Evolutionary conservation across 2,329 filamentous ascomycete genomes (phyloP).

Genomic region (Botrytis fragariae): DNA sequence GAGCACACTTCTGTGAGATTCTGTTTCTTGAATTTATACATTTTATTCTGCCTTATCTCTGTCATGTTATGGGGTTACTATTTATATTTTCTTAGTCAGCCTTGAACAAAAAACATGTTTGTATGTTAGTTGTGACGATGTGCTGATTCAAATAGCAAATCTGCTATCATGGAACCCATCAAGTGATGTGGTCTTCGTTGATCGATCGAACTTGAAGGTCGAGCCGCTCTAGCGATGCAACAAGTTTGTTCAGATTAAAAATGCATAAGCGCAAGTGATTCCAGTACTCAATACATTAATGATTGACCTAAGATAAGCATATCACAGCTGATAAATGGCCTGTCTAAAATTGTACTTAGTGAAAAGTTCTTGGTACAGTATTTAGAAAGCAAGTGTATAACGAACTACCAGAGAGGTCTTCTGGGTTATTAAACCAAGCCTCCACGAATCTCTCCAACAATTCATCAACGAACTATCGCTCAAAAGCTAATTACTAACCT

Average conservation of each 20-base stretch:
- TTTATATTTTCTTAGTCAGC: neutral
- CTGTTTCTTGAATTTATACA: accelerated
- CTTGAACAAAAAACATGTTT: too few species aligned
- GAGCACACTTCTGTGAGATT: neutral
- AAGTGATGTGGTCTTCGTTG: neutral
- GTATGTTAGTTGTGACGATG: accelerated
- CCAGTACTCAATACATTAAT: neutral
- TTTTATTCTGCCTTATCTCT: accelerated
- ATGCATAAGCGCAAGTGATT: neutral
- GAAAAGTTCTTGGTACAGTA: neutral
- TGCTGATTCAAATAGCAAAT: too few species aligned
- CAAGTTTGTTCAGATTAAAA: too few species aligned
- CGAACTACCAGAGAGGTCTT: neutral
- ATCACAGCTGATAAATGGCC: neutral
- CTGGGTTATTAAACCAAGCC: neutral
- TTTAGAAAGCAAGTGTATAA: neutral
- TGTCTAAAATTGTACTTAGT: neutral
- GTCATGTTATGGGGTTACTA: neutral
- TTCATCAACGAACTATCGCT: neutral
- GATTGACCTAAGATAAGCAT: neutral
- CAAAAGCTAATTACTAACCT: neutral
- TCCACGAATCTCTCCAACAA: neutral
- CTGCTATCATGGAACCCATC: too few species aligned
- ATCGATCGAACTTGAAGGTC: neutral
- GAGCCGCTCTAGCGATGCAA: neutral